Conservation (phyloP, 108 stramenopile species). For the Licmophora abbreviata region DNA sequence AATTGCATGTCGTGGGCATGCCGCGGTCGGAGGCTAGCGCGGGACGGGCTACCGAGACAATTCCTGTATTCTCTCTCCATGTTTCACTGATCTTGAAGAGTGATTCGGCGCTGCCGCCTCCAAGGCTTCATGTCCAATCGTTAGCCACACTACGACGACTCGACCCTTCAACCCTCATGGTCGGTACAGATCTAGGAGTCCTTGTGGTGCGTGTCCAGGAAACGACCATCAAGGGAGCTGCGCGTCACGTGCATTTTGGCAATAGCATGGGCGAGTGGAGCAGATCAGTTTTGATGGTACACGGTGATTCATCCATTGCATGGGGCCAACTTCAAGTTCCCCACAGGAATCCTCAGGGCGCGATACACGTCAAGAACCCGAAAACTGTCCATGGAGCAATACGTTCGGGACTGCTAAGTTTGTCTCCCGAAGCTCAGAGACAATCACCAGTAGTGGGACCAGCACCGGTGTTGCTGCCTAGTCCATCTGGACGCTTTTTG, state of each 20-base stretch:
- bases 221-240: conserved; percentile 9
- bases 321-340: background rate
- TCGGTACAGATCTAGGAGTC: conserved; percentile 29
- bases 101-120: conserved; percentile 14
- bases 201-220: conserved; percentile 27
- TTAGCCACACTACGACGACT: conserved; percentile 10
- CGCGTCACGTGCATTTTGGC: conserved; percentile 36
- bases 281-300: conserved; percentile 20
- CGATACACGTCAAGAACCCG: conserved; percentile 6
- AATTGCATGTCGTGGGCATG: conserved; percentile 11
- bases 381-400: conserved; percentile 35
- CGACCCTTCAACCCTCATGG: conserved; percentile 16
- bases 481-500: conserved; percentile 59
- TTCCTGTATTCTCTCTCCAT: conserved; percentile 5
- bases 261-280: conserved; percentile 27
- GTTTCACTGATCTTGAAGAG: conserved; percentile 12
- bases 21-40: background rate
- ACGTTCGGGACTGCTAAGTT: conserved; percentile 32
- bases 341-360: background rate
- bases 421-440: conserved; percentile 33
- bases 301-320: background rate
- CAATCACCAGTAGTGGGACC: conserved; percentile 22
- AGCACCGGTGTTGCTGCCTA: conserved; percentile 52
- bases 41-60: background rate
- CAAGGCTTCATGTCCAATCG: conserved; percentile 19